Evolutionary conservation across 2,329 filamentous ascomycete species (phyloP).

Genomic region (Pseudogymnoascus destructans): DNA sequence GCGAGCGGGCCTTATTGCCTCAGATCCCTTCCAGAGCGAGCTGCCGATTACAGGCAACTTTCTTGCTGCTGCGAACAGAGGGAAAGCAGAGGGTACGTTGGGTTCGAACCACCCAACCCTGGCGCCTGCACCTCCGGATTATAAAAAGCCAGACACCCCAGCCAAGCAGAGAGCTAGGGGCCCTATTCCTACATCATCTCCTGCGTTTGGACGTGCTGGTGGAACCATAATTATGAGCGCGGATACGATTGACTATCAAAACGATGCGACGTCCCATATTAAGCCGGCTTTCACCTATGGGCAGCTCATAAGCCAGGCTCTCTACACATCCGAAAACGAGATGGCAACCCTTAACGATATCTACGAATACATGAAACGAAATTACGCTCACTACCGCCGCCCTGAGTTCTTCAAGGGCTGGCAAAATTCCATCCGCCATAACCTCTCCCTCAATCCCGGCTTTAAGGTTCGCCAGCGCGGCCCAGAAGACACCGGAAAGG

Average conservation of each 20-base stretch:
- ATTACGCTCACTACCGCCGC: constrained; percentile 87
- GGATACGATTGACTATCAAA: constrained; percentile 56
- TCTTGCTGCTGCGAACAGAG: constrained; percentile 13
- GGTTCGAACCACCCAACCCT: constrained; percentile 25
- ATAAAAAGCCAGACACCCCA: constrained; percentile 48
- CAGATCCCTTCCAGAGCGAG: constrained; percentile 15
- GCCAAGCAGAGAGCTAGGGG: constrained; percentile 17
- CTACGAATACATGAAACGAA: constrained; percentile 81
- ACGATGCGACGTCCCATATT: constrained; percentile 74
- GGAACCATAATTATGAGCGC: constrained; percentile 36
- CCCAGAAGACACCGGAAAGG: constrained; percentile 92
- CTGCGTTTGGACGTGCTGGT: constrained; percentile 19
- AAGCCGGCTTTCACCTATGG: constrained; percentile 96
- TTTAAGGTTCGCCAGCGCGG: constrained; percentile 88
- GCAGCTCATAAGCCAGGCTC: constrained; percentile 92
- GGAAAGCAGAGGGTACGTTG: constrained; percentile 18
- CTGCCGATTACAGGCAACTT: neutral
- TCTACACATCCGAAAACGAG: constrained; percentile 72
- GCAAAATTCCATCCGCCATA: constrained; percentile 98
- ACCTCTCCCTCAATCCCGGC: constrained; percentile 84
- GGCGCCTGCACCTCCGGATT: constrained; percentile 46
- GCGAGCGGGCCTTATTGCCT: constrained; percentile 43
- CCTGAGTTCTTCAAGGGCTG: constrained; percentile 63
- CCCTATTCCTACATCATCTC: constrained; percentile 17
- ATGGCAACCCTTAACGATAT: constrained; percentile 87